phyloP scores from a whole-genome alignment of 2,329 filamentous ascomycete species.

The Hypoxylon sp. region DNA sequence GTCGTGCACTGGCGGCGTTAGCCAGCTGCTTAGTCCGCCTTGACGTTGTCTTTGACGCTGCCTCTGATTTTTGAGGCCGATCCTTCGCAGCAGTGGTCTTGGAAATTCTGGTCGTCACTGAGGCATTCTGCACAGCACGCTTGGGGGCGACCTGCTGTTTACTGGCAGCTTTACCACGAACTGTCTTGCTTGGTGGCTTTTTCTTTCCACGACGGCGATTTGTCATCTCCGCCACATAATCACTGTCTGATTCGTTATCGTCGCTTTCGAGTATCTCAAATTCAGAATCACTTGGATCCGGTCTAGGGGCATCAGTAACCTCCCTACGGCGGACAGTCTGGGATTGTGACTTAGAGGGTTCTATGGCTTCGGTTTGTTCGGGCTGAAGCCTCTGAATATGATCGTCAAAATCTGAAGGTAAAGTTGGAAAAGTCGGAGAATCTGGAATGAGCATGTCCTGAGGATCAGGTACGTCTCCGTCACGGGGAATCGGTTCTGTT shows the following conservation, averaged over 20 bases:
- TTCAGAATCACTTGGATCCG: slow-evolving; percentile 20
- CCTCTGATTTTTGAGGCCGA: slow-evolving; percentile 5
- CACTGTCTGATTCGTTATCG: slow-evolving; percentile 22
- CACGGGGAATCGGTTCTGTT: slow-evolving; percentile 33
- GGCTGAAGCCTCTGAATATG: slow-evolving; percentile 6
- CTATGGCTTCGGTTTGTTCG: slow-evolving; percentile 3
- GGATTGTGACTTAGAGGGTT: background rate
- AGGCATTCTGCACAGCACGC: background rate
- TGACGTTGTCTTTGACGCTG: background rate
- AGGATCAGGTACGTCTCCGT: background rate
- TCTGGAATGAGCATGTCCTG: slow-evolving; percentile 30
- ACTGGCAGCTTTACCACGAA: slow-evolving; percentile 4
- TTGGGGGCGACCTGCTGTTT: slow-evolving; percentile 6
- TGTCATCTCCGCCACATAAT: slow-evolving; percentile 14
- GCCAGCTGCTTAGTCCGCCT: slow-evolving; percentile 3
- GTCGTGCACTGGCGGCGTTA: background rate
- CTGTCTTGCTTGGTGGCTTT: slow-evolving; percentile 13
- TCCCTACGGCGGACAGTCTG: background rate
- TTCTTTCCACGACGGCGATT: slow-evolving; percentile 21
- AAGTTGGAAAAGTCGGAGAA: slow-evolving; percentile 12
- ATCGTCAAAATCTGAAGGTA: slow-evolving; percentile 19
- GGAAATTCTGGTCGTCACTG: background rate
- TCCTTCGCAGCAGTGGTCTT: slow-evolving; percentile 10
- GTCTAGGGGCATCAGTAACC: background rate
- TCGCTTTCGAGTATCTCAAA: slow-evolving; percentile 20